Evolutionary conservation across 2,329 filamentous ascomycete genomes (phyloP), one percentile per base, ranked within the genome.

Genomic region (Neurospora sp.): DNA sequence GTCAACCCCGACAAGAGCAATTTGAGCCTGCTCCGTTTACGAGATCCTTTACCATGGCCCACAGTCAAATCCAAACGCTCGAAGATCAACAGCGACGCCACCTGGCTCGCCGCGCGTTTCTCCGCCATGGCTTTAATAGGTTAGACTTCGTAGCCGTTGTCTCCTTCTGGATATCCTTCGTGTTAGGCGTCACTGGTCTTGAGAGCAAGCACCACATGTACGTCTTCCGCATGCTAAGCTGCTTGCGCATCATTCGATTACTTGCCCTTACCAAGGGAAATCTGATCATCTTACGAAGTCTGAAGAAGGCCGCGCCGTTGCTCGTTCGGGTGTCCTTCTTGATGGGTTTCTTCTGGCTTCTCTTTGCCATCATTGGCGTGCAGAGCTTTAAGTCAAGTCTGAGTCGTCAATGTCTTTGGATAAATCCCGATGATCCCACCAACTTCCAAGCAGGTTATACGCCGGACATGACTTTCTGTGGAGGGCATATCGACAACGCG

Each of bases 171-270:
- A 90, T 97, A 70, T 90, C 93, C 1, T 96, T 98, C 76, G 79
- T 88, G 11, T 84, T 99, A 68, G 87, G 89, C 39, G 80, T 94
- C 19, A 86, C 87, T 11, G 89, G 90, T 0, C 78, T 93, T 23
- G 92, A 97, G 77, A 84, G 85, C 71, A 77, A 80, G 2, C 84
- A 89, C 68, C 92, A 96, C 77, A 80, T 98, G 8, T 97, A 93
- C 75, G 87, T 98, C 8, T 99, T 99, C 79, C 90, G 93, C 70
- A 99, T 99, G 96, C 84, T 99, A 71, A 97, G 94, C 77, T 97
- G 93, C 80, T 85, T 99, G 73, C 92, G 96, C 66, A 97, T 99
- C 73, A 82, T 99, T 73, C 89, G 96, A 71, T 85, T 99, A n/a
- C 84, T 99, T 23, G 91, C 93, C 68, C 87, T 99, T 68, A 99